Conservation (phyloP, 78 protist species). For the Chrysochromulina parva region DNA sequence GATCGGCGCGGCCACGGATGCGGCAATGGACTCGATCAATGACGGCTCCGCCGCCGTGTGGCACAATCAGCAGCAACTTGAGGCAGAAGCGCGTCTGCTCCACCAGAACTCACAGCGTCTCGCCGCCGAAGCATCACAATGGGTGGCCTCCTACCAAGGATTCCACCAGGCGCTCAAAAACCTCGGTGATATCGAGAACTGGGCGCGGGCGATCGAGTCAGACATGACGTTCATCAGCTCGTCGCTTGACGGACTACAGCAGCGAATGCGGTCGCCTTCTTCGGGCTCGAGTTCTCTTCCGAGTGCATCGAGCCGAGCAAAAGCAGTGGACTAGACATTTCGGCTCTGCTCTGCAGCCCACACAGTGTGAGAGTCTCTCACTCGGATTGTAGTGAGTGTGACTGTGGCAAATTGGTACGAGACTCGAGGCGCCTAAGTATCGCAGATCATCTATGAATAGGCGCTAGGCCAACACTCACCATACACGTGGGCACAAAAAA, state of each 20-base stretch:
- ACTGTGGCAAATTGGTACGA: no score
- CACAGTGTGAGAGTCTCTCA: no score
- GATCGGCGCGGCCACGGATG: background rate
- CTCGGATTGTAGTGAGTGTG: no score
- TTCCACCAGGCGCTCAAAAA: background rate
- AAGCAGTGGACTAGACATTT: no score
- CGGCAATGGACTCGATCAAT: background rate
- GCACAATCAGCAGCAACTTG: background rate
- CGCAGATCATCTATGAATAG: no score
- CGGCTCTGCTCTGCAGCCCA: no score
- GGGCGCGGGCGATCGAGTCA: background rate
- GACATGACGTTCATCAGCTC: background rate
- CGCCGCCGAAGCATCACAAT: background rate
- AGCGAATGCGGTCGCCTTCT: no score
- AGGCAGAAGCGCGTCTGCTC: background rate
- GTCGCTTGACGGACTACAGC: background rate
- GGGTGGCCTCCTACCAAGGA: background rate
- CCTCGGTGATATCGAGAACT: background rate
- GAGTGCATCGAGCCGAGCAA: no score
- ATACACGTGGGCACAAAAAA: no score
- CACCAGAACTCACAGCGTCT: background rate
- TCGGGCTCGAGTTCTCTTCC: no score
- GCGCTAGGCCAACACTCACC: no score
- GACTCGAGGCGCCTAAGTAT: no score
- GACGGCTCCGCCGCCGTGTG: background rate